Base-by-base conservation (phyloP, 139 green algal species). In the Chlamydomonas schloesseri region DNA sequence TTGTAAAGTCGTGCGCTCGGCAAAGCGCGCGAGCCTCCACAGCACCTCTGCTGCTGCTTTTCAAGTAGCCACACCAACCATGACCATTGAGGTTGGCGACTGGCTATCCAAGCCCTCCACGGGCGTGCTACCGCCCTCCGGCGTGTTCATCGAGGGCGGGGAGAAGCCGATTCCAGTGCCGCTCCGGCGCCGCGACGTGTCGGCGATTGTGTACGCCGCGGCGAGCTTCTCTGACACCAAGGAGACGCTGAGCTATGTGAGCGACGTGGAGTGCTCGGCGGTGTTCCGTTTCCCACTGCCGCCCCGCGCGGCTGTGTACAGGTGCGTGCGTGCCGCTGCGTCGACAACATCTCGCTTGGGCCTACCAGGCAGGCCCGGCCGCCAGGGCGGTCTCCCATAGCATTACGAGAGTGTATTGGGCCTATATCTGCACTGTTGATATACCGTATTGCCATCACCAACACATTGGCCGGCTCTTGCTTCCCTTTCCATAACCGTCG, bases 251-350 rank as follows among this genome's bases (percentile, higher is more conserved):
- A 72, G n/a, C 21, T 91, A 88, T 34, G 17, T 82, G 10, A 50
- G 29, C 70, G 68, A 82, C 37, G 74, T 73, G 2, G 87, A 88
- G 75, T 88, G 81, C 74, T 83, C 68, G 4, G 87, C 65, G 0
- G 62, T 53, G 13, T 91, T 91, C 77, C 60, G 68, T 0, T 91
- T 91, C 70, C 87, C 87, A 11, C 42, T 91, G 58, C 87, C 87
- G 20, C 62, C 80, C 1, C 67, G 70, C 2, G 53, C 82, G 4
- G 87, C 87, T 0, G 69, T 91, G 5, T 87, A 82, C 69, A 81
- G 57, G 87, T 91, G 58, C 31, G 77, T 60, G 33, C 42, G 29
- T 6, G 11, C 50, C 11, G 50, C 50, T 21, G 50, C 50, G 11
- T 14, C 11, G 11, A 11, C 50, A 57, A 57, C 50, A 57, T 57